Evolutionary conservation across 345 rosid species (phyloP).

Genomic region (Gossypium herbaceum): DNA sequence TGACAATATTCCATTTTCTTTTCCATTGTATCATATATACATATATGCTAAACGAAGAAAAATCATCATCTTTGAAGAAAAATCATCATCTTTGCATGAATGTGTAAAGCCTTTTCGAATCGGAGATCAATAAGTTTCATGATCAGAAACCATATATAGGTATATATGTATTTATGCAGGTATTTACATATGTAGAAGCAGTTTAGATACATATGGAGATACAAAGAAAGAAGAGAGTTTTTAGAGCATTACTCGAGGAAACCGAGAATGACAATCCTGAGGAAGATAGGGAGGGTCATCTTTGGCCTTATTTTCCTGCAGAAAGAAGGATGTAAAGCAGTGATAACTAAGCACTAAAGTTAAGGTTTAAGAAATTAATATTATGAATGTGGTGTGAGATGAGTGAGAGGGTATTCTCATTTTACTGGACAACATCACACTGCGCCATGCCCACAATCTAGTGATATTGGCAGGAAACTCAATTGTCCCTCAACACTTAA

Average conservation of each 20-base stretch:
- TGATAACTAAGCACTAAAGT: background rate
- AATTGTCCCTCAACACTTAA: no score
- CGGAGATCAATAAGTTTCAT: no score
- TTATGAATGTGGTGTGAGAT: background rate
- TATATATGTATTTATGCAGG: background rate
- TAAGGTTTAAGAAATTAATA: background rate
- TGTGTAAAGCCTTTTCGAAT: no score
- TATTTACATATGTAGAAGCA: background rate
- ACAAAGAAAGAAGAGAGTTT: background rate
- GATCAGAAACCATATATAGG: background rate
- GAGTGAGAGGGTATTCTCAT: background rate
- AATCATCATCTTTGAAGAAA: no score
- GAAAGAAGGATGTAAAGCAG: background rate
- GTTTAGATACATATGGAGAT: background rate
- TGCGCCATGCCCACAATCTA: no score
- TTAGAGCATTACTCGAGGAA: constrained; percentile 68
- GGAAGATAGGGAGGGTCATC: constrained; percentile 70
- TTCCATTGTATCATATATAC: no score
- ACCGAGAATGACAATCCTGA: constrained; percentile 69
- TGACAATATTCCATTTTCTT: no score
- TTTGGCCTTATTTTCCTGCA: constrained; percentile 86
- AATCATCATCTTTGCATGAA: no score
- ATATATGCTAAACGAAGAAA: no score
- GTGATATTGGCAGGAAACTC: no score
- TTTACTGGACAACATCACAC: no score